A percentile compares a stretch with the other conserved stretches of the same genome.
These are phyloP conservation scores for Circinella umbellata DNA, from an alignment of 371 early-diverging fungal species.

Conservation along the genomic window DNA sequence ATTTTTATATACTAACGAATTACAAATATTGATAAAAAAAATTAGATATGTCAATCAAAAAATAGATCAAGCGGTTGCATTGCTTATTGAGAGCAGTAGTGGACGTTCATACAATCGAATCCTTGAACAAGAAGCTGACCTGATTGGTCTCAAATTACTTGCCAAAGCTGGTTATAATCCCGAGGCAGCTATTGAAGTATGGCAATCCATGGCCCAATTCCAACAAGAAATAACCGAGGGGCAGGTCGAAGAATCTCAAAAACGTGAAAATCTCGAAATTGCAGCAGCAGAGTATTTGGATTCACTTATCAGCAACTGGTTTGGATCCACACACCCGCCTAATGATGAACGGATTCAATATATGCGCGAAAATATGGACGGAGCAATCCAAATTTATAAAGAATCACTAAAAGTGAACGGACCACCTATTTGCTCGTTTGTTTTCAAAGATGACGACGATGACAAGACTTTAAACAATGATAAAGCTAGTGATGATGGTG, in stretches of 20 bases:
- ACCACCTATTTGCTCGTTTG: conserved; percentile 15
- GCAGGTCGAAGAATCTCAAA: conserved; percentile 10
- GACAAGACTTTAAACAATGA: neutral
- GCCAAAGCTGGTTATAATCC: conserved; percentile 66
- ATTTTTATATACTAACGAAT: no score
- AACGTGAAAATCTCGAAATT: conserved; percentile 25
- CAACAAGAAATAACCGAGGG: neutral
- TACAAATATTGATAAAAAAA: neutral
- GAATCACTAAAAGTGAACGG: conserved; percentile 45
- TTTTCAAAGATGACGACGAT: neutral
- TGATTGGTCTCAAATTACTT: conserved; percentile 59
- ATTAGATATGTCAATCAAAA: conserved; percentile 47
- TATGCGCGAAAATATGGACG: conserved; percentile 49
- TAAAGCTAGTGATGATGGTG: neutral
- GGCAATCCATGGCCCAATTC: conserved; percentile 30
- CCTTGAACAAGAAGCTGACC: conserved; percentile 57
- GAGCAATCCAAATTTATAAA: conserved; percentile 39
- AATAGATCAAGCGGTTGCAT: conserved; percentile 45
- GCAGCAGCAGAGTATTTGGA: conserved; percentile 32
- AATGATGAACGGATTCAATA: conserved; percentile 47
- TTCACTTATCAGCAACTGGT: conserved; percentile 39
- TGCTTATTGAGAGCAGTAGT: conserved; percentile 38
- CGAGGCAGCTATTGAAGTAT: conserved; percentile 48
- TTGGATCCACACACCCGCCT: conserved; percentile 57
- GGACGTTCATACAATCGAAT: conserved; percentile 46